A percentile compares a stretch with the other conserved stretches of the same genome.
These are phyloP conservation scores for Nakaseomyces uthaithaninus DNA, from an alignment of 1,139 yeast species.

Conservation along the genomic window DNA sequence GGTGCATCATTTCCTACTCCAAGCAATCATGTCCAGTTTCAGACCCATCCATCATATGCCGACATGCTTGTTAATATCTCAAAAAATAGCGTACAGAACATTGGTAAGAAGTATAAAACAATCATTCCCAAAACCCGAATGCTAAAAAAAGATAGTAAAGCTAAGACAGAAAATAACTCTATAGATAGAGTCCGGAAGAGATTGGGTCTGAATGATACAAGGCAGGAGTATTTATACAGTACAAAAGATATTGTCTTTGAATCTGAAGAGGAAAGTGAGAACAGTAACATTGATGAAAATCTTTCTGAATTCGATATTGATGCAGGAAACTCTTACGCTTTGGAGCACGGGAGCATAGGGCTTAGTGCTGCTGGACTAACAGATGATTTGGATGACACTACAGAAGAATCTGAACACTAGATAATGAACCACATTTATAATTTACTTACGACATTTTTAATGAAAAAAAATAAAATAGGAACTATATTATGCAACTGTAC, in stretches of 20 bases:
- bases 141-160: neutral
- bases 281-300: too few species aligned
- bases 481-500: too few species aligned
- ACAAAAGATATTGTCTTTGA: slow-evolving; percentile 47
- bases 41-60: neutral
- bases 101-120: neutral
- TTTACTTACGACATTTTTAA: too few species aligned
- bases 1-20: slow-evolving; percentile 1
- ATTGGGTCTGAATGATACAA: slow-evolving; percentile 26
- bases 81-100: neutral
- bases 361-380: too few species aligned
- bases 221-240: slow-evolving; percentile 47
- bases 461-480: too few species aligned
- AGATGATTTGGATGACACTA: too few species aligned
- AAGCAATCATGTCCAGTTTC: neutral
- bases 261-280: slow-evolving; percentile 28
- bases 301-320: too few species aligned
- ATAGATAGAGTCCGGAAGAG: slow-evolving; percentile 23
- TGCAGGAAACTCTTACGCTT: too few species aligned
- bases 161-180: slow-evolving; percentile 12
- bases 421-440: too few species aligned
- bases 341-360: too few species aligned
- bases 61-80: neutral
- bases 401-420: too few species aligned
- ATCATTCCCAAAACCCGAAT: neutral